phyloP scores from a whole-genome alignment of 2,329 filamentous ascomycete genomes.

The Neophaeococcomyces mojaviensis region DNA sequence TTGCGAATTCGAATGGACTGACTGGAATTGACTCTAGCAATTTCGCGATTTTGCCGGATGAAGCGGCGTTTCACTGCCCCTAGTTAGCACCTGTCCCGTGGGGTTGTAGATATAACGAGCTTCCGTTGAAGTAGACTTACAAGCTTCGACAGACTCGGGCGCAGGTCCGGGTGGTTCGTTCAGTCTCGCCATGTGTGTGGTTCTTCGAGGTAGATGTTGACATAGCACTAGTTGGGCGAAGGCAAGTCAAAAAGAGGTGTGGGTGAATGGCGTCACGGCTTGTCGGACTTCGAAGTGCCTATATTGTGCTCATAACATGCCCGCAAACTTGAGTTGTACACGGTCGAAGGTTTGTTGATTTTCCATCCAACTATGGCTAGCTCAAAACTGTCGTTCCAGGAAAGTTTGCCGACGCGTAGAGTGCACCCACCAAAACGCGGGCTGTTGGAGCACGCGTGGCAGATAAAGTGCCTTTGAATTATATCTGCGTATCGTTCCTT shows the following conservation, averaged over 20 bases:
- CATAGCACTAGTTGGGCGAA: slow-evolving; percentile 8
- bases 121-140: slow-evolving; percentile 28
- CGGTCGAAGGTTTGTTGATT: neutral
- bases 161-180: slow-evolving; percentile 38
- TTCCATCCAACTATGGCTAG: neutral
- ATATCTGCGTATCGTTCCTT: too few relatives aligned
- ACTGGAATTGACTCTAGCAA: slow-evolving; percentile 56
- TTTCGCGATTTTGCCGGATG: slow-evolving; percentile 59
- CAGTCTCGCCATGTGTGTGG: slow-evolving; percentile 39
- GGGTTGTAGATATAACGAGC: neutral
- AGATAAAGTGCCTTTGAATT: too few relatives aligned
- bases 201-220: neutral
- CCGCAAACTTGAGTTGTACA: too few relatives aligned
- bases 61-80: slow-evolving; percentile 55
- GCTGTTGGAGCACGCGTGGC: too few relatives aligned
- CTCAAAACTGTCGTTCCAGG: neutral
- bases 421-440: neutral
- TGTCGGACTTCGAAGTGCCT: too few relatives aligned
- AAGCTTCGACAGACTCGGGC: slow-evolving; percentile 40
- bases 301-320: too few relatives aligned
- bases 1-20: slow-evolving; percentile 58
- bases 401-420: slow-evolving; percentile 1
- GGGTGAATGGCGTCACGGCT: too few relatives aligned
- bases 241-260: too few relatives aligned
- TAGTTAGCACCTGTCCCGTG: neutral